Evolutionary conservation across 2,329 filamentous ascomycete genomes (phyloP).

Genomic region (Aplosporella prunicola): DNA sequence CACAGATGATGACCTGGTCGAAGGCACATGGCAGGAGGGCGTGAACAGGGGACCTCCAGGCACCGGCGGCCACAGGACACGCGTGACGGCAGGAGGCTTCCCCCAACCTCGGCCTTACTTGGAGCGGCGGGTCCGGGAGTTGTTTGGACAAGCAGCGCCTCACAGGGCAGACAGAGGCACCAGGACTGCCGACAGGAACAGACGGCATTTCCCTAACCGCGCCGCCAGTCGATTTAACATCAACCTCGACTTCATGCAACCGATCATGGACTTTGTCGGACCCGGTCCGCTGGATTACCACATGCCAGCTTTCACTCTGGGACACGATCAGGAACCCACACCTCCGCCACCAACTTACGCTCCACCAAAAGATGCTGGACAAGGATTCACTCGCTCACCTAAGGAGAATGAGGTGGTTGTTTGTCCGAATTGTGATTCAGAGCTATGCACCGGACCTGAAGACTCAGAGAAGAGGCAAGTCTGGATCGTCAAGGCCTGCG

Average conservation of each 20-base stretch:
- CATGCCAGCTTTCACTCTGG: constrained; percentile 36
- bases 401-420: constrained; percentile 63
- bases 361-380: constrained; percentile 52
- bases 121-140: too few species aligned
- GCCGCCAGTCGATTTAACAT: too few species aligned
- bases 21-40: not conserved
- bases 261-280: constrained; percentile 1
- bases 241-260: too few species aligned
- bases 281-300: constrained; percentile 29
- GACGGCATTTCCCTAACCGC: too few species aligned
- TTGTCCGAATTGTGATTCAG: constrained; percentile 78
- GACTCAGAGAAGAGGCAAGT: constrained; percentile 65
- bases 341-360: constrained; percentile 48
- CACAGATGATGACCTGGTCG: constrained; percentile 9
- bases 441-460: constrained; percentile 65
- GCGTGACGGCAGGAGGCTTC: too few species aligned
- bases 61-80: constrained; percentile 4
- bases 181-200: too few species aligned
- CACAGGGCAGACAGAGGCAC: too few species aligned
- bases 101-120: too few species aligned
- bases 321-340: constrained; percentile 21
- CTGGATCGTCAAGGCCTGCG: constrained; percentile 84
- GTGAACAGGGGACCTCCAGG: constrained; percentile 5
- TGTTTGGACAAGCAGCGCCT: too few species aligned
- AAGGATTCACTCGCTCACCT: constrained; percentile 75